phyloP scores from a whole-genome alignment of 345 rosid genomes.

The Hypericum perforatum region DNA sequence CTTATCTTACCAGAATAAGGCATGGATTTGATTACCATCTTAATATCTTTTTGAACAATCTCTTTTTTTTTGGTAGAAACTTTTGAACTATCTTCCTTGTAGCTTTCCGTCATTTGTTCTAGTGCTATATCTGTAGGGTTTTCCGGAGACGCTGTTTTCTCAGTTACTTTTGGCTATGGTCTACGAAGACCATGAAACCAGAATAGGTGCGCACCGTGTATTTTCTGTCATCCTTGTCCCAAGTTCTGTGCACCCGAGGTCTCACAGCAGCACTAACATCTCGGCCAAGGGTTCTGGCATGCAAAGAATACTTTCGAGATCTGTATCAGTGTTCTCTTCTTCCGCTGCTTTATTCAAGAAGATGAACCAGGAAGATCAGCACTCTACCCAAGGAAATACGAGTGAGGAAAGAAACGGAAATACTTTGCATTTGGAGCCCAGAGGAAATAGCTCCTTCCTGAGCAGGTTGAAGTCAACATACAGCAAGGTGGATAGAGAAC shows the following conservation, averaged over 20 bases:
- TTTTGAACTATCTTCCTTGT: conserved; percentile 2
- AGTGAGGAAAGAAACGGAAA: conserved; percentile 17
- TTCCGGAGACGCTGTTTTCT: conserved; percentile 63
- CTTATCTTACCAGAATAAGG: conserved; percentile 61
- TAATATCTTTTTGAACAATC: not conserved
- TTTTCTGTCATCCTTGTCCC: conserved; percentile 68
- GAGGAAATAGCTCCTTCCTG: conserved; percentile 27
- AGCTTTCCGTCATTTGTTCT: not conserved
- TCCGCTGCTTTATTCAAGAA: conserved; percentile 64
- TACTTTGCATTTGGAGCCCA: conserved; percentile 16
- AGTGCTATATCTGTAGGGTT: conserved; percentile 33
- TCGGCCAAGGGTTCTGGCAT: conserved; percentile 31
- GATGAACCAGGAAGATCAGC: conserved; percentile 28
- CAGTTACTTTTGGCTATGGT: conserved; percentile 63
- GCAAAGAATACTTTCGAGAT: conserved; percentile 59
- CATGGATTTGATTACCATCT: conserved; percentile 9
- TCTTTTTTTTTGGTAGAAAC: not conserved
- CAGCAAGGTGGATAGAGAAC: conserved; percentile 31
- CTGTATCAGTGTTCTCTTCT: conserved; percentile 61
- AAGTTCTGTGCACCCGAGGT: conserved; percentile 46
- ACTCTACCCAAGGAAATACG: conserved; percentile 22
- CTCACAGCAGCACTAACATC: conserved; percentile 17
- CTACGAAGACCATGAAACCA: conserved; percentile 47
- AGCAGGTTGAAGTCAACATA: conserved; percentile 46
- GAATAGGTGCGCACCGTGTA: conserved; percentile 62